Evolutionary conservation across 2,329 filamentous ascomycete genomes (phyloP).

Genomic region (Microdochium bolleyi): DNA sequence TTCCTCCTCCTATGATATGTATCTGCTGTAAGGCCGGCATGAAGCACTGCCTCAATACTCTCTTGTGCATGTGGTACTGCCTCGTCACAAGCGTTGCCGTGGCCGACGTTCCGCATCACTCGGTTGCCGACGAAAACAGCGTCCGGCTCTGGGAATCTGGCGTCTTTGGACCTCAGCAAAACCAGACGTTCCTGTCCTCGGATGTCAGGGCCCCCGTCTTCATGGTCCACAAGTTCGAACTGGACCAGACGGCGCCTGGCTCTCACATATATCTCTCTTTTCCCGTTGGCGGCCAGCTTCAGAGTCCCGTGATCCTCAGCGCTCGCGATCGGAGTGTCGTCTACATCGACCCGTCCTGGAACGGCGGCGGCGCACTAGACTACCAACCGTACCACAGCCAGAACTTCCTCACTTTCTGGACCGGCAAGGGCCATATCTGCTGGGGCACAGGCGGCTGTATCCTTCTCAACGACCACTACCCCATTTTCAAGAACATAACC

Average conservation of each 20-base stretch:
- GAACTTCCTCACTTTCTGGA: slow-evolving; percentile 27
- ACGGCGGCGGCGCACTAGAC: slow-evolving; percentile 10
- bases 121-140: background rate
- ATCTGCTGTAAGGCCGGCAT: too few relatives aligned
- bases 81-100: background rate
- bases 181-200: slow-evolving; percentile 13
- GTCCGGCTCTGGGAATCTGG: slow-evolving; percentile 1
- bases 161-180: slow-evolving; percentile 10
- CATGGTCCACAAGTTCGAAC: slow-evolving; percentile 11
- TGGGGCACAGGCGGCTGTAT: slow-evolving; percentile 15
- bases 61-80: background rate
- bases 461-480: slow-evolving; percentile 24
- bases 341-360: slow-evolving; percentile 12
- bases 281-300: slow-evolving; percentile 3
- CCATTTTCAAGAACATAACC: slow-evolving; percentile 26
- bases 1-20: too few relatives aligned
- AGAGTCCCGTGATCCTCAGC: slow-evolving; percentile 14
- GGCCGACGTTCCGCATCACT: background rate
- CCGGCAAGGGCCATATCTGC: slow-evolving; percentile 18
- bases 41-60: background rate
- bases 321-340: slow-evolving; percentile 15
- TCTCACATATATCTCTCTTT: slow-evolving; percentile 12
- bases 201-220: slow-evolving; percentile 9
- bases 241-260: slow-evolving; percentile 6
- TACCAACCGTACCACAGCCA: slow-evolving; percentile 21